phyloP scores from a whole-genome alignment of 768 basidiomycete species.

The Stropharia rugosoannulata region DNA sequence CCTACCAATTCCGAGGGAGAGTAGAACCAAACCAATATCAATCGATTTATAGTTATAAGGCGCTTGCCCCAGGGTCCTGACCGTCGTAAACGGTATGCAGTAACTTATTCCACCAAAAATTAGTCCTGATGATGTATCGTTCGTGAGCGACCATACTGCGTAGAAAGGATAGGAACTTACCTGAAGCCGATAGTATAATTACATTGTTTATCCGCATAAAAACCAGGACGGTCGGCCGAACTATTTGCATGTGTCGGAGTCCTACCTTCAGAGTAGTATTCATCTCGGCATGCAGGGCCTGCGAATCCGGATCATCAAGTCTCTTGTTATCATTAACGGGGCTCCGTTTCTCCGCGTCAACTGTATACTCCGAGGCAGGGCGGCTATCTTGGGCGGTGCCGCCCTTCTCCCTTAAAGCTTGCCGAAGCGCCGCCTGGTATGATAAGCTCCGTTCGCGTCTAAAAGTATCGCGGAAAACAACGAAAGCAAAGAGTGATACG shows the following conservation, averaged over 20 bases:
- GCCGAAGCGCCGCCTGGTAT: slow-evolving; percentile 46
- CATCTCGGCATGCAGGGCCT: slow-evolving; percentile 10
- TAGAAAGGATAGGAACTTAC: slow-evolving; percentile 9
- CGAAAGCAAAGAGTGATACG: slow-evolving; percentile 49
- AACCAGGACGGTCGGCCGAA: slow-evolving; percentile 55
- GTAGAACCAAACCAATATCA: slow-evolving; percentile 67
- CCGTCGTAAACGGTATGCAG: slow-evolving; percentile 6
- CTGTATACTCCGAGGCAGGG: neutral
- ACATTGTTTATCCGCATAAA: slow-evolving; percentile 66
- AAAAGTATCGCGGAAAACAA: slow-evolving; percentile 78
- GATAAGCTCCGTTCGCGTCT: slow-evolving; percentile 74
- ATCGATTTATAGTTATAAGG: slow-evolving; percentile 65
- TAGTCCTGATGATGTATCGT: neutral
- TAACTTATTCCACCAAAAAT: slow-evolving; percentile 7
- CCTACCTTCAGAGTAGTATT: slow-evolving; percentile 44
- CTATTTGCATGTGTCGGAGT: slow-evolving; percentile 69
- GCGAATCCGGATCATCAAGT: too few relatives aligned
- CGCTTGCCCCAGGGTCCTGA: neutral
- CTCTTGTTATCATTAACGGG: too few relatives aligned
- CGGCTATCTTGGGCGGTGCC: neutral
- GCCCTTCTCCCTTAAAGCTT: slow-evolving; percentile 36
- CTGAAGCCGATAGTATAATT: slow-evolving; percentile 63
- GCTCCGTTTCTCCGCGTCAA: neutral
- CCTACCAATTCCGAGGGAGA: slow-evolving; percentile 54
- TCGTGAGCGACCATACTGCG: neutral